Conservation (phyloP, 495 filamentous ascomycete species). For the Daldinia decipiens region DNA sequence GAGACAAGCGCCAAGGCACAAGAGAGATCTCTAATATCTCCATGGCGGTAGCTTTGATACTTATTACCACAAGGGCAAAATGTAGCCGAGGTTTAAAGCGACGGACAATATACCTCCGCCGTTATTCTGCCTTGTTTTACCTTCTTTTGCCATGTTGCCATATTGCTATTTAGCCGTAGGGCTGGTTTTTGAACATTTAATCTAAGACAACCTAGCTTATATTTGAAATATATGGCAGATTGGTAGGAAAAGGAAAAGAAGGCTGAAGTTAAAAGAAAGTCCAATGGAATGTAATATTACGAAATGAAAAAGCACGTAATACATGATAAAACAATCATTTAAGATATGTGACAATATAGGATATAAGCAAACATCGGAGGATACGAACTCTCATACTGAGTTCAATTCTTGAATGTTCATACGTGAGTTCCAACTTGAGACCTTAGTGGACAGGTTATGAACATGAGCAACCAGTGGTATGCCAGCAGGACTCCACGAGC, state of each 20-base stretch:
- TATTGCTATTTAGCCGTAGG: conserved; percentile 42
- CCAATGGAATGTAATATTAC: neutral
- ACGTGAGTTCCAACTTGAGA: neutral
- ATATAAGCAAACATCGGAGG: neutral
- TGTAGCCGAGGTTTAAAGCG: conserved; percentile 14
- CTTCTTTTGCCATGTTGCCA: conserved; percentile 25
- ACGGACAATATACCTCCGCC: conserved; percentile 36
- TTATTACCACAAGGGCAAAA: conserved; percentile 25
- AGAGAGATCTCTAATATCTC: conserved; percentile 15
- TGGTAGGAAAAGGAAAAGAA: conserved; percentile 4
- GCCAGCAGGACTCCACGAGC: conserved; percentile 21
- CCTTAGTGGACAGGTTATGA: neutral
- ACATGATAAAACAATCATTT: neutral
- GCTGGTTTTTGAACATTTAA: conserved; percentile 36
- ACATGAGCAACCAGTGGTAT: conserved; percentile 16
- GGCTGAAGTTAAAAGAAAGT: conserved; percentile 8
- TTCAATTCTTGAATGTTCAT: neutral
- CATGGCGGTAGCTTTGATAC: conserved; percentile 20
- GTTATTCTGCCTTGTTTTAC: conserved; percentile 20
- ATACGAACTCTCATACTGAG: neutral
- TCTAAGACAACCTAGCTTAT: neutral
- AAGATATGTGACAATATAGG: neutral
- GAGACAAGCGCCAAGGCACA: conserved; percentile 25
- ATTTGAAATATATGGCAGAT: neutral
- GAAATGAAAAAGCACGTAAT: neutral